Evolutionary conservation across 306 rosid genomes (phyloP), one percentile per base, ranked within the genome.

Genomic region (Vachellia collinsii): DNA sequence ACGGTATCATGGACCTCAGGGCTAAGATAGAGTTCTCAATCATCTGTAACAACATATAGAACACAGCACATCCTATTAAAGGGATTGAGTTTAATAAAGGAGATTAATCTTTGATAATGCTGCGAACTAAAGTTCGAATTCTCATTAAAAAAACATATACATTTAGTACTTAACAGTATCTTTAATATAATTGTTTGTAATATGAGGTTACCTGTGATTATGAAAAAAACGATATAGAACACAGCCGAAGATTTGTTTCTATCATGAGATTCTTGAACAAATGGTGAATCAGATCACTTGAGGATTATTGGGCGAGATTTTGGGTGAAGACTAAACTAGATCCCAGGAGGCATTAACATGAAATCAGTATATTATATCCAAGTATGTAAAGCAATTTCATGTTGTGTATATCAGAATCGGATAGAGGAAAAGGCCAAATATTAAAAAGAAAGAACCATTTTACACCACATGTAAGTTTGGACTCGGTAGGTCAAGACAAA

Each of bases 361-460:
- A 69, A 69, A 43, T 44, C 19, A 42, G 54, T 44, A 43, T 6
- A 69, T 69, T 39, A 42, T 10, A 34, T 61, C 54, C 72, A 37
- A 3, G 44, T 14, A 72, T 23, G 42, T 25, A 50, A 74, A 54
- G 62, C 70, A 58, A 59, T 47, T 44, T 38, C 48, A 56, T 25
- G 34, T 22, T 11, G 70, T 36, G 46, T 42, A 51, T 29, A 19
- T 44, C 62, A 19, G 3, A 59, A 81, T 37, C 14, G 58, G n/a
- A 20, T 12, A 29, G 29, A 25, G 25, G 37, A 23, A 29, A 36
- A 7, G 56, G 34, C 80, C 66, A 76, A 13, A 61, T 42, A 37
- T 38, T 46, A 59, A 37, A 37, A 61, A 10, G 54, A 72, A 74
- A 65, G 13, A 36, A 65, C 70, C 54, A 79, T 66, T 44, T 63